phyloP scores from a whole-genome alignment of 106 monocot genomes.

The Dendrobium nobile region DNA sequence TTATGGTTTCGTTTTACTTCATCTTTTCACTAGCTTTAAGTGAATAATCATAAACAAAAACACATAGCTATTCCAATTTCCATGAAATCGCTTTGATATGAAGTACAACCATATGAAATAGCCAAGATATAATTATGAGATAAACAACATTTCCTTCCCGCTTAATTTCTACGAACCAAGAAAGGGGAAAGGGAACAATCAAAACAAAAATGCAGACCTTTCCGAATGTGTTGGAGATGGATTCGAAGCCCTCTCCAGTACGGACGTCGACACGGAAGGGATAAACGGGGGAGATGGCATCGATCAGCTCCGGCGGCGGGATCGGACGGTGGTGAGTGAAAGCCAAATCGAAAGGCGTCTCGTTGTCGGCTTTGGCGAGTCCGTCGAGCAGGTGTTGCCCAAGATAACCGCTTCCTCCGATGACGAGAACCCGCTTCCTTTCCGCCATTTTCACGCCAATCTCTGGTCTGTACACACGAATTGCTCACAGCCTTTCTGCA shows the following conservation, averaged over 20 bases:
- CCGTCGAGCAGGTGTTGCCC: slow-evolving; percentile 80
- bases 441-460: slow-evolving; percentile 9
- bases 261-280: slow-evolving; percentile 67
- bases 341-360: slow-evolving; percentile 39
- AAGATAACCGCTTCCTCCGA: slow-evolving; percentile 85
- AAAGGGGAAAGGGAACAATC: not conserved
- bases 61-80: no score
- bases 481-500: no score
- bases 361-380: slow-evolving; percentile 15
- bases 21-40: no score
- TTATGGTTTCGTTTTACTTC: no score
- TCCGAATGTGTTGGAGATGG: slow-evolving; percentile 57
- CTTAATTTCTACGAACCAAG: not conserved
- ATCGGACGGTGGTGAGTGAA: slow-evolving; percentile 77
- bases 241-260: slow-evolving; percentile 56
- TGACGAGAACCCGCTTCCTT: slow-evolving; percentile 63
- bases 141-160: no score
- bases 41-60: no score
- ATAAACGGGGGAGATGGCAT: slow-evolving; percentile 33
- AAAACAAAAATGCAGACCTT: slow-evolving; percentile 36
- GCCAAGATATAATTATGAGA: no score
- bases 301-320: slow-evolving; percentile 54
- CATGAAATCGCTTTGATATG: no score
- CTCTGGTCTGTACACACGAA: not conserved
- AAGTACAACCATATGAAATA: no score